These are phyloP conservation scores for Epichloe festucae DNA, from an alignment of 2,329 filamentous ascomycete genomes.

Conservation along the genomic window DNA sequence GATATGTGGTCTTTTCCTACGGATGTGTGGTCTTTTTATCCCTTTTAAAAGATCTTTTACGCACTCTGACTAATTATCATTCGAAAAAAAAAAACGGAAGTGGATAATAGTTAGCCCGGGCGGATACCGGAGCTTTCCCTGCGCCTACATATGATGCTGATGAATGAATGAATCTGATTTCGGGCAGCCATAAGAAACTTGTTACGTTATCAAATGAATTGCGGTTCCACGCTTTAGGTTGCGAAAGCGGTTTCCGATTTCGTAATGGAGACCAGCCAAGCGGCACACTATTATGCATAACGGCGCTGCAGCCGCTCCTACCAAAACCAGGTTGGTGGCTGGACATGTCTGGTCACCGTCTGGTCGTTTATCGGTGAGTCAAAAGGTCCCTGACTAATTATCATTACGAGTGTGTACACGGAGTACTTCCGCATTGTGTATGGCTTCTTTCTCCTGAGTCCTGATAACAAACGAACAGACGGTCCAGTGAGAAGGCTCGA, in stretches of 20 bases:
- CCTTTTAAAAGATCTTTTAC: too few species aligned
- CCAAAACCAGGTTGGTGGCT: neutral
- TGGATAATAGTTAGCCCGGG: too few species aligned
- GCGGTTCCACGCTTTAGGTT: conserved; percentile 16
- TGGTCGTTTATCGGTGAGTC: neutral
- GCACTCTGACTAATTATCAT: too few species aligned
- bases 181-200: too few species aligned
- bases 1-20: too few species aligned
- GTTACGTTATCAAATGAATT: conserved; percentile 35
- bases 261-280: conserved; percentile 25
- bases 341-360: neutral
- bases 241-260: conserved; percentile 29
- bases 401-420: neutral
- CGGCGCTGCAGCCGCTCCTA: conserved; percentile 2
- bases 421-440: conserved; percentile 11
- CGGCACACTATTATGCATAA: neutral
- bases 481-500: conserved; percentile 4
- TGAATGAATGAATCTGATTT: too few species aligned
- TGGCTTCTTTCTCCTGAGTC: conserved; percentile 25
- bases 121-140: too few species aligned
- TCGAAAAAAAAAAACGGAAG: too few species aligned
- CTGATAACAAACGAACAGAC: conserved; percentile 8
- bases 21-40: too few species aligned
- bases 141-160: too few species aligned
- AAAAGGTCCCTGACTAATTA: too few species aligned